Evolutionary conservation across 177 flowering plant species (phyloP).

Genomic region (Vitis hybrid): DNA sequence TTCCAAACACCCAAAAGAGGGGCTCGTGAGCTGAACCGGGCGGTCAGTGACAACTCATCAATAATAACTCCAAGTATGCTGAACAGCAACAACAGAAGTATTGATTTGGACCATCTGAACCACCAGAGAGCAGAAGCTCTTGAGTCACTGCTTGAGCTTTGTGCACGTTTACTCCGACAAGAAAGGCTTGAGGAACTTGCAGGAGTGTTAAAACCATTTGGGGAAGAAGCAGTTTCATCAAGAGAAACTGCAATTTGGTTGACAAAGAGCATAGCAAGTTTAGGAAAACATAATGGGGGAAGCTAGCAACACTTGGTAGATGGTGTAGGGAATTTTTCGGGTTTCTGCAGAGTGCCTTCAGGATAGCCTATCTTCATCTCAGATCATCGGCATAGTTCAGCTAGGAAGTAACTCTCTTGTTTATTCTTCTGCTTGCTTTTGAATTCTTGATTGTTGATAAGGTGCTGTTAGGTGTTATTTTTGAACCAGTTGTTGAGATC

Average conservation of each 20-base stretch:
- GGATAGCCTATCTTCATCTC: too few relatives aligned
- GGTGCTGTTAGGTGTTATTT: too few relatives aligned
- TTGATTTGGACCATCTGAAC: conserved; percentile 6
- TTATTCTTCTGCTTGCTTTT: too few relatives aligned
- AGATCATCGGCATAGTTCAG: too few relatives aligned
- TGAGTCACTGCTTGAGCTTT: conserved; percentile 40
- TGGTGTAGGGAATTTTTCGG: neutral
- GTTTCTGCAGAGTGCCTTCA: too few relatives aligned
- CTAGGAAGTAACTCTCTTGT: too few relatives aligned
- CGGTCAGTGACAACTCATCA: conserved; percentile 2
- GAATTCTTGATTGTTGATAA: too few relatives aligned
- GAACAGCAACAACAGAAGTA: conserved; percentile 3
- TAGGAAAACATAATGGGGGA: conserved; percentile 6
- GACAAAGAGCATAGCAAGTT: conserved; percentile 34
- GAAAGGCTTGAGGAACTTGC: conserved; percentile 38
- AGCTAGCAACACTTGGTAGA: neutral
- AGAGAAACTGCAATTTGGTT: conserved; percentile 51
- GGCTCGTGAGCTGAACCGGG: neutral
- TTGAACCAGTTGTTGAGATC: too few relatives aligned
- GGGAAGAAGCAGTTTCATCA: conserved; percentile 39
- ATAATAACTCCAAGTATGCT: conserved; percentile 6
- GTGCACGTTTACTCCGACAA: conserved; percentile 34
- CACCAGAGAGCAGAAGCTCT: conserved; percentile 21
- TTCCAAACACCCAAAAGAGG: neutral
- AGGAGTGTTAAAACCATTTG: conserved; percentile 38